Evolutionary conservation across 2,329 filamentous ascomycete species (phyloP).

Genomic region (Clathrospora elynae): DNA sequence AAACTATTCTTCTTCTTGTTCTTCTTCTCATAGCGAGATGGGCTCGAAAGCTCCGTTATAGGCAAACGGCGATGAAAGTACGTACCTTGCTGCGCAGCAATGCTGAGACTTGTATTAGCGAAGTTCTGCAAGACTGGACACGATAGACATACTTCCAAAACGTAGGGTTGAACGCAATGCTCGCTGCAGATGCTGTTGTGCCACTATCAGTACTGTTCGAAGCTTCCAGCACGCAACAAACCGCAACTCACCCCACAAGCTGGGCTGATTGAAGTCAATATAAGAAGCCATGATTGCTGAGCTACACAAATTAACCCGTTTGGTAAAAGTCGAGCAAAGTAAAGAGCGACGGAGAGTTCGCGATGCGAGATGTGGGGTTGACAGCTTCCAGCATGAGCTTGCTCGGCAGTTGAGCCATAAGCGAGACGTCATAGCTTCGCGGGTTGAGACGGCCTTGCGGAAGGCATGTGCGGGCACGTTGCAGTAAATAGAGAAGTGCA

Average conservation of each 20-base stretch:
- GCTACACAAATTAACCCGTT: too few relatives aligned
- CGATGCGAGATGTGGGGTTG: slow-evolving; percentile 22
- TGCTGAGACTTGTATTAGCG: slow-evolving; percentile 56
- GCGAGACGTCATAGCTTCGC: slow-evolving; percentile 40
- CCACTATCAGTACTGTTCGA: neutral
- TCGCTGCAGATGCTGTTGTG: slow-evolving; percentile 72
- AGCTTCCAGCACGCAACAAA: neutral
- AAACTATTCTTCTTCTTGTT: neutral
- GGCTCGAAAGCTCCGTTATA: slow-evolving; percentile 19
- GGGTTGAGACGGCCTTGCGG: neutral
- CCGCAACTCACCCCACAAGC: slow-evolving; percentile 53
- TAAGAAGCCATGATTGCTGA: slow-evolving; percentile 30
- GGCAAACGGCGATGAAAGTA: slow-evolving; percentile 5
- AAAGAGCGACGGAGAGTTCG: neutral
- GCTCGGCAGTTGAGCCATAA: slow-evolving; percentile 24
- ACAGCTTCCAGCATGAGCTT: slow-evolving; percentile 29
- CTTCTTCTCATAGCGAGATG: neutral
- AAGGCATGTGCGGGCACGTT: too few relatives aligned
- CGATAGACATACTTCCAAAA: slow-evolving; percentile 82
- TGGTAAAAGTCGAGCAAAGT: neutral
- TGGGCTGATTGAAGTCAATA: slow-evolving; percentile 54
- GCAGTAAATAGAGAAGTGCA: too few relatives aligned
- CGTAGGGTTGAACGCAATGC: slow-evolving; percentile 95
- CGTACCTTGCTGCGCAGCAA: slow-evolving; percentile 80
- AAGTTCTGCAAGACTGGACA: too few relatives aligned